A percentile compares a stretch with the other conserved stretches of the same genome.
Evolutionary conservation across 2,329 filamentous ascomycete genomes (phyloP).

Genomic region (Diaporthe humulicola): DNA sequence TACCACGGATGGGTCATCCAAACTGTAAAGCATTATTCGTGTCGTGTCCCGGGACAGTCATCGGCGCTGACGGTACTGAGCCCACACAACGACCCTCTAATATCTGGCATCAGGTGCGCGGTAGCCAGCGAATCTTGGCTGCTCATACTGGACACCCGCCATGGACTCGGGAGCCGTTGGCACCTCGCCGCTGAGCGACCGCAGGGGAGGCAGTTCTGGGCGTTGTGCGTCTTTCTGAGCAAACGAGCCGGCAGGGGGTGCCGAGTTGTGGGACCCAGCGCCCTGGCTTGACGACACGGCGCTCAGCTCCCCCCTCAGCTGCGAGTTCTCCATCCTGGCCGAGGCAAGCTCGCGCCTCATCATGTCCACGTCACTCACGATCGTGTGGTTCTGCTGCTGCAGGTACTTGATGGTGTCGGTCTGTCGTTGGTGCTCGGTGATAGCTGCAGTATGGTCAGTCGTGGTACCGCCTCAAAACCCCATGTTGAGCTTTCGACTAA

Average conservation of each 20-base stretch:
- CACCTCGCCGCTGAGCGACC: conserved; percentile 62
- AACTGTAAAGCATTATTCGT: neutral
- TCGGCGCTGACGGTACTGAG: neutral
- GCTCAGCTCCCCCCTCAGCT: conserved; percentile 55
- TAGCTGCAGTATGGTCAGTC: conserved; percentile 58
- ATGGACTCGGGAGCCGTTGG: conserved; percentile 68
- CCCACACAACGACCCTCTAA: conserved; percentile 38
- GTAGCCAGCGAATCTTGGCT: conserved; percentile 61
- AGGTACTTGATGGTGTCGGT: conserved; percentile 62
- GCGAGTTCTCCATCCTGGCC: conserved; percentile 62
- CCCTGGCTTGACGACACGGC: conserved; percentile 44
- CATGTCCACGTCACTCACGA: conserved; percentile 59
- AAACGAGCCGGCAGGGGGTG: conserved; percentile 44
- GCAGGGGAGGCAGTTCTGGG: conserved; percentile 69
- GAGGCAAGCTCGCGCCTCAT: conserved; percentile 63
- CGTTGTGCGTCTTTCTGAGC: conserved; percentile 50
- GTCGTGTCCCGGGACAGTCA: neutral
- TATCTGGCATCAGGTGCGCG: conserved; percentile 51
- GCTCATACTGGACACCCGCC: conserved; percentile 75
- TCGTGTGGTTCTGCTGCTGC: conserved; percentile 58
- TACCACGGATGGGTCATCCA: neutral
- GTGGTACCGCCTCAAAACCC: neutral
- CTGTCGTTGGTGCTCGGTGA: conserved; percentile 71
- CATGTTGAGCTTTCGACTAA: conserved; percentile 56
- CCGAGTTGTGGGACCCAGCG: conserved; percentile 41